Base-by-base conservation (phyloP, 176 grass and related monocot genomes). In the Echinochloa phyllopogon region DNA sequence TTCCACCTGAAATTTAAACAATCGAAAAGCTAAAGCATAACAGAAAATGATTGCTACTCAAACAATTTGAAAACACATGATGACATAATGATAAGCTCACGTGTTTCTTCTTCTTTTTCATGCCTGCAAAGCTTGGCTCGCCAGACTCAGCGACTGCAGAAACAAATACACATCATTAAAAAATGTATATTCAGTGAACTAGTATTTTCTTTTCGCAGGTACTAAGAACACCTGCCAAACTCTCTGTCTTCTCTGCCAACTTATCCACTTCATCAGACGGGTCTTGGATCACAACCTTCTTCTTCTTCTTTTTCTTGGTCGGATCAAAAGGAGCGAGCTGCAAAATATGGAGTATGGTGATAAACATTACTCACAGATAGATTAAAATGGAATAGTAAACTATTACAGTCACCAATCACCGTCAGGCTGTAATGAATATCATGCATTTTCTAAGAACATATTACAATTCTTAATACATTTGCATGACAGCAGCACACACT, bases 101-200 rank as follows among this genome's bases (percentile, higher is more conserved):
- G n/a, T 52, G 94, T 52, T 99, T 99, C 94, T 96, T 99, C 78
- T 99, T 99, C 86, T 99, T 99, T 81, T 96, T 99, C 91, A 91
- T 84, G 45, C 96, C 96, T 45, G 77, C 41, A 40, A 96, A 99
- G 65, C 82, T 94, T 77, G 73, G 74, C 80, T 94, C 97, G 0
- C 82, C 70, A 64, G 83, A 69, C 42, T 99, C 91, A 0, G 78
- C 5, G 21, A 94, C 97, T 96, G 78, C 49, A 84, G 50, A 75
- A 55, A 80, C 24, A 71, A 59, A 58, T 58, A 59, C 53, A 10
- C 18, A 72, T 65, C 41, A 77, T 41, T 37, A 77, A 63, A 74
- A 86, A 44, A 37, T 33, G 29, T 33, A 41, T 61, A 53, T 29
- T 82, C 1, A 59, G 33, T 3, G 3, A 72, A 74, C 17, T 43